Conservation (phyloP, 306 rosid genomes). For the Carpinus fangiana region DNA sequence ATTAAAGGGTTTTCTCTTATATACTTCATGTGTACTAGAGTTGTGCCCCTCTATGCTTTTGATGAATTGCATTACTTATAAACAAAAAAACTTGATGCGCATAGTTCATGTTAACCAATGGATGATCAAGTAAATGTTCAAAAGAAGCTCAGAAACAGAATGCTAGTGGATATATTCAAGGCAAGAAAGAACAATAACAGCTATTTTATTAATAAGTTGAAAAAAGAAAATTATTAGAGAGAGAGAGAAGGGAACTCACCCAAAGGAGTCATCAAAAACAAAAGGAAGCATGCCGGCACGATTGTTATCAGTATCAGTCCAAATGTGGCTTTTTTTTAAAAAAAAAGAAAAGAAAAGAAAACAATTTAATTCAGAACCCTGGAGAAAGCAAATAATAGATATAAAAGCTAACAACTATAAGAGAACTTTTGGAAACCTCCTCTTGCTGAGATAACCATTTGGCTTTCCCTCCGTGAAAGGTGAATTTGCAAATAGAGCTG, state of each 20-base stretch:
- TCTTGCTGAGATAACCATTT: conserved; percentile 91
- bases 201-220: neutral
- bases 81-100: neutral
- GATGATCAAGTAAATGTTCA: neutral
- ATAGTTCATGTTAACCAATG: neutral
- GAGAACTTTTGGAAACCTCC: conserved; percentile 57
- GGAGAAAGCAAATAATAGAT: conserved; percentile 10
- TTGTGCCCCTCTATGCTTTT: no score
- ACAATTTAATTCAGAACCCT: conserved; percentile 25
- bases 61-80: no score
- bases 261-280: conserved; percentile 89
- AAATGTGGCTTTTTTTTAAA: conserved; percentile 68
- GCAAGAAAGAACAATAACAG: neutral
- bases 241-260: conserved; percentile 44
- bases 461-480: conserved; percentile 96
- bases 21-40: no score
- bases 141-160: conserved; percentile 1
- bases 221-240: neutral
- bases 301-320: conserved; percentile 90
- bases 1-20: no score
- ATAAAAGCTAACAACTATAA: conserved; percentile 22
- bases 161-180: neutral
- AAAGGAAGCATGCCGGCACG: conserved; percentile 97
- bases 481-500: conserved; percentile 96
- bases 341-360: neutral